Base-by-base conservation (phyloP, 352 stramenopile genomes). In the Pythium myriotylum region DNA sequence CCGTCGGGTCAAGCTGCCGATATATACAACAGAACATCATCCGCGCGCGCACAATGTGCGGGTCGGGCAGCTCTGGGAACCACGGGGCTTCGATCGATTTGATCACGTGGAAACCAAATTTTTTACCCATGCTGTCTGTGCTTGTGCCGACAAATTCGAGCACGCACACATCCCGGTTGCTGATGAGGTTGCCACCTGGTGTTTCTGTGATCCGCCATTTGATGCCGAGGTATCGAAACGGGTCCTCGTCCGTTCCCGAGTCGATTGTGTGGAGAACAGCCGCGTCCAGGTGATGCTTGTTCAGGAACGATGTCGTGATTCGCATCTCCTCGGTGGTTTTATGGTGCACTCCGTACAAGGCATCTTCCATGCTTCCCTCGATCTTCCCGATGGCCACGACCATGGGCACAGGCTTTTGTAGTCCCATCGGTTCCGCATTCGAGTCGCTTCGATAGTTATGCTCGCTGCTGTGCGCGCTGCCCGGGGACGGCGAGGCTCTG, bases 1-100 rank as follows among this genome's bases (percentile, higher is more conserved):
- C 48, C 29, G 67, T 67, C 0, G 76, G 67, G 6, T 62, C 51
- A 19, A 77, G 26, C 46, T 89, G 76, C 0, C 80, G 75, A 43
- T 80, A 83, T 51, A 89, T 87, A 50, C 74, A 82, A 54, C 77
- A 86, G 32, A 86, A 54, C 70, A 79, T 84, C 66, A 81, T 74
- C 26, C 75, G 73, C 24, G 77, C 72, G 19, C 73, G 76, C 9
- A 83, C 59, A 54, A 77, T 55, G 32, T 64, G 67, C 35, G 16
- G 70, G 51, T 81, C 68, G 0, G 62, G 47, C 35, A 78, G 69
- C 17, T 63, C 33, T 5, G 75, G 75, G 22, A 75, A 86, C 0
- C 61, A 71, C 4, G 68, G 50, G 4, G 74, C 63, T 17, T 86
- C 74, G 20, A 89, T 67, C 12, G 77, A 87, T 42, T 84, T 76